Base-by-base conservation (phyloP, 177 flowering plant species). In the Vitis hybrid region DNA sequence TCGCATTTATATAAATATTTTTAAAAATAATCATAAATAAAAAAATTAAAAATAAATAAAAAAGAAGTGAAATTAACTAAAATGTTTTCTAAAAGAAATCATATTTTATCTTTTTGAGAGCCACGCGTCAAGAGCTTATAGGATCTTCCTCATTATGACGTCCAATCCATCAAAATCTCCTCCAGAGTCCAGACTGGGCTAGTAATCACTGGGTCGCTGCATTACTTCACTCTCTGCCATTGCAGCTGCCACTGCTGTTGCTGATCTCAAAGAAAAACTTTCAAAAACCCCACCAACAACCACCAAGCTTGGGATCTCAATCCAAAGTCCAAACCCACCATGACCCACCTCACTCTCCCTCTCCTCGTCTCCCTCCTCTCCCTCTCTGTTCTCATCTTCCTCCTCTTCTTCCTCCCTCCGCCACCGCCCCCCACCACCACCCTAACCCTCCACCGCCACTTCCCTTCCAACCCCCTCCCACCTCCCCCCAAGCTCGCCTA, bases 401-500 rank as follows among this genome's bases (percentile, higher is more conserved):
- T 59, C 62, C 62, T 59, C 33, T 2, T 10, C 24, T 14, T 59
- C 17, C 62, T 59, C 33, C 33, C 24, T 31, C 15, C 12, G 28
- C 62, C 33, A 12, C 59, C 20, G 11, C 60, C 59, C 6, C 28
- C 15, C 3, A 4, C 24, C 17, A n/a, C 50, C 3, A 1, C 10
- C 22, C 24, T 8, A 24, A 55, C 3, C 22, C 52, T 12, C 49
- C 19, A 38, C 12, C 18, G 15, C 19, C 51, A n/a, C 9, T 1
- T 31, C 49, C 11, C 62, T 3, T 9, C 15, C 3, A 22, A 59
- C 62, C 62, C 62, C 8, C 57, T 52, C 65, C 61, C 68, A 49
- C 66, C 77, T 19, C 78, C 81, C 13, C 78, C 81, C 20, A 54
- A 62, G 28, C 24, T 78, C 20, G 81, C 81, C n/a, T 78, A 78